Evolutionary conservation across 2,329 filamentous ascomycete genomes (phyloP).

Genomic region (Diaporthe batatas): DNA sequence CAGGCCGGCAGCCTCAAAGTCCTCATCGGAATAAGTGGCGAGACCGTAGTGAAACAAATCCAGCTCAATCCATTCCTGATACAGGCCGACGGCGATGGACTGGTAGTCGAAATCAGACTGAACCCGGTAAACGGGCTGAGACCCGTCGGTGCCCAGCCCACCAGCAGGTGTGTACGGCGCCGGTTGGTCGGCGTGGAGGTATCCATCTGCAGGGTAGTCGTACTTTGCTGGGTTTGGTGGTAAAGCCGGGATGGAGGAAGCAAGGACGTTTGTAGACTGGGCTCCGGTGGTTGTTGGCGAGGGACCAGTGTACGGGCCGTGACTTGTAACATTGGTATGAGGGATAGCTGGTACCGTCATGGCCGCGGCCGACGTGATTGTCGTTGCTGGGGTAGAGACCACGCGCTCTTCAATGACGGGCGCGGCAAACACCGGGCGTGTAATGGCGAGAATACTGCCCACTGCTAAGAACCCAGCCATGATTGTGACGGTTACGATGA

Average conservation of each 20-base stretch:
- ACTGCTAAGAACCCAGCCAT: slow-evolving; percentile 38
- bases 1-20: slow-evolving; percentile 78
- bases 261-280: slow-evolving; percentile 68
- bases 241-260: slow-evolving; percentile 67
- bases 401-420: slow-evolving; percentile 47
- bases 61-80: slow-evolving; percentile 88
- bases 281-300: slow-evolving; percentile 78
- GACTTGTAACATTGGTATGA: slow-evolving; percentile 71
- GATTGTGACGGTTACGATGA: neutral
- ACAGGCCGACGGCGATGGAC: slow-evolving; percentile 79
- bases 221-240: slow-evolving; percentile 73
- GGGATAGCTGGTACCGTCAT: slow-evolving; percentile 49
- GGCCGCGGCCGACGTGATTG: slow-evolving; percentile 49
- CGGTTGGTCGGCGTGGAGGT: slow-evolving; percentile 75
- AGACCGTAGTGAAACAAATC: slow-evolving; percentile 86
- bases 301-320: slow-evolving; percentile 77
- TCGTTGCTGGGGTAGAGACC: slow-evolving; percentile 53
- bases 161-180: slow-evolving; percentile 80
- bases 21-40: slow-evolving; percentile 74
- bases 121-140: slow-evolving; percentile 79
- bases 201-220: slow-evolving; percentile 79
- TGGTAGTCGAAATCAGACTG: slow-evolving; percentile 88
- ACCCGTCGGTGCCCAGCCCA: slow-evolving; percentile 83
- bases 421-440: slow-evolving; percentile 46
- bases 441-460: slow-evolving; percentile 44